Evolutionary conservation across 371 early-diverging fungal genomes (phyloP).

Genomic region (Rhizopus delemar): DNA sequence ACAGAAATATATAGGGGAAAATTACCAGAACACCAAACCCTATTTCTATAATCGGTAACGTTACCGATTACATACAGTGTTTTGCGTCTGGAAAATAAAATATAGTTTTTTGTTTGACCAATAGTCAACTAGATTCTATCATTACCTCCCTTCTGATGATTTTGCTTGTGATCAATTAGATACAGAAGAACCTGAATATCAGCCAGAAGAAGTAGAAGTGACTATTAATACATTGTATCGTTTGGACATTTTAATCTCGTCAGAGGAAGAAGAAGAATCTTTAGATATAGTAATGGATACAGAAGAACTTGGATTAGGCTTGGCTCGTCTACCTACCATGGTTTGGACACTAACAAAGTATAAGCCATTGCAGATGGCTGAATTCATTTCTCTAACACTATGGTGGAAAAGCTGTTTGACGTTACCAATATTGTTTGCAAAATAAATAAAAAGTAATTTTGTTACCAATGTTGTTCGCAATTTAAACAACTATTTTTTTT

Average conservation of each 20-base stretch:
- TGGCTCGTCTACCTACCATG: conserved; percentile 7
- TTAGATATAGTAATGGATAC: conserved; percentile 14
- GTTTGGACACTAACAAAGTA: conserved; percentile 19
- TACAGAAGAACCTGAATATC: conserved; percentile 13
- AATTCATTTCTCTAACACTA: conserved; percentile 19
- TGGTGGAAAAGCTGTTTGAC: no score
- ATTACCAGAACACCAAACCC: no score
- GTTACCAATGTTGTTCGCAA: no score
- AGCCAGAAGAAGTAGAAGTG: conserved; percentile 16
- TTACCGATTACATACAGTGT: no score
- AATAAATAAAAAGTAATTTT: no score
- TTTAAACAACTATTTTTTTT: no score
- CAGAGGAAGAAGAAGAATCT: conserved; percentile 12
- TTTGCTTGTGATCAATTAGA: conserved; percentile 15
- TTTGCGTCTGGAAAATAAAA: no score
- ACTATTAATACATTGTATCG: conserved; percentile 15
- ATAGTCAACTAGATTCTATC: conserved; percentile 18
- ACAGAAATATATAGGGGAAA: no score
- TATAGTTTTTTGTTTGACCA: no score
- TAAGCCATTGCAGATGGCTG: conserved; percentile 16
- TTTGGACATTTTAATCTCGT: conserved; percentile 14
- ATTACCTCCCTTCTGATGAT: conserved; percentile 18
- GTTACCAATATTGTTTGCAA: no score
- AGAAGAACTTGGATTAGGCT: conserved; percentile 14
- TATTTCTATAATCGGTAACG: no score